A percentile compares a stretch with the other conserved stretches of the same genome.
Conservation (phyloP, 2,329 filamentous ascomycete species). For the Metarhizium humberi region DNA sequence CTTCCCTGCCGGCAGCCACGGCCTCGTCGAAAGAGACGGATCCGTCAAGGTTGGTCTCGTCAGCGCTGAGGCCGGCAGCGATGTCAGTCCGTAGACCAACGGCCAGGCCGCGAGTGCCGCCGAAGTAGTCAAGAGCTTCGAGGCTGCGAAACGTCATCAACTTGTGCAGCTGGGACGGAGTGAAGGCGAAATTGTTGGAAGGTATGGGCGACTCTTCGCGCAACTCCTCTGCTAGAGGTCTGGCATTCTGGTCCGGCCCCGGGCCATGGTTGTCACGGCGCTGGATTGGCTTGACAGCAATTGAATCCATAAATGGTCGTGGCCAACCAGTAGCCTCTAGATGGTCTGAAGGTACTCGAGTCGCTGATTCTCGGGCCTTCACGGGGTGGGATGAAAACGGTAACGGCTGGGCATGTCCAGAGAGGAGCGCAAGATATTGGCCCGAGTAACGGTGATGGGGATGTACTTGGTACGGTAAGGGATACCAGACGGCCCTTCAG, state of each 20-base stretch:
- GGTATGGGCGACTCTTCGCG: conserved; percentile 15
- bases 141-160: conserved; percentile 41
- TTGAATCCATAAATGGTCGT: conserved; percentile 6
- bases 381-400: not conserved
- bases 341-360: not conserved
- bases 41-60: conserved; percentile 37
- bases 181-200: conserved; percentile 42
- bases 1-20: conserved; percentile 25
- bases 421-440: not conserved
- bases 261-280: conserved; percentile 4
- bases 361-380: not conserved
- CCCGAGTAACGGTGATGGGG: not conserved
- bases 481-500: not conserved
- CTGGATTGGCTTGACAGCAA: not conserved
- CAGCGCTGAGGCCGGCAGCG: conserved; percentile 36
- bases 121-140: conserved; percentile 38
- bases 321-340: not conserved
- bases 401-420: not conserved
- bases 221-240: conserved; percentile 13
- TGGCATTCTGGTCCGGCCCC: conserved; percentile 6
- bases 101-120: conserved; percentile 43
- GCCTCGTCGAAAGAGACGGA: conserved; percentile 40
- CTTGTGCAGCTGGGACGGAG: conserved; percentile 42
- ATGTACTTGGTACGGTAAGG: not conserved
- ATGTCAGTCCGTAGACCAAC: conserved; percentile 40